Percentiles rank a stretch among this genome's conserved stretches.
Evolutionary conservation across 257 asterid genomes (phyloP).

Genomic region (Solanum ahanhuiri): DNA sequence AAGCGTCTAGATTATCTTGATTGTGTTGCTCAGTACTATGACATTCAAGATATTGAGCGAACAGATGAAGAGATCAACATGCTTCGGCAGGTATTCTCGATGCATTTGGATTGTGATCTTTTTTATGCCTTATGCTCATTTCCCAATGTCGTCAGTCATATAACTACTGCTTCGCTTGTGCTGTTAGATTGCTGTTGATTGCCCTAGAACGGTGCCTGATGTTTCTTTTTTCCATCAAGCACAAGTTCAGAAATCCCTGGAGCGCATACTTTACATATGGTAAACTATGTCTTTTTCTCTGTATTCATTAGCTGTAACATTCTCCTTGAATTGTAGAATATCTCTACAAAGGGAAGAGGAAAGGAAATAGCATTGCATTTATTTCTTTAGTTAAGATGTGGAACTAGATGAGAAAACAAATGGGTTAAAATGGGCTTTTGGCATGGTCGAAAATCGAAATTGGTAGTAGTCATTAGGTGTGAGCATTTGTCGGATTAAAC

Average conservation of each 20-base stretch:
- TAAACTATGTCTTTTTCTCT: slow-evolving; percentile 17
- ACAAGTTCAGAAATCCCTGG: slow-evolving; percentile 84
- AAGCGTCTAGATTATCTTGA: slow-evolving; percentile 93
- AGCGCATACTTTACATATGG: slow-evolving; percentile 91
- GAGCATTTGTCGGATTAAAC: background rate
- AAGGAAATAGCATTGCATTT: background rate
- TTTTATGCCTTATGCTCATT: background rate
- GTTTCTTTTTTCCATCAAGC: slow-evolving; percentile 84
- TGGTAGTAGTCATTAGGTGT: background rate
- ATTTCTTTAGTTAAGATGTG: background rate
- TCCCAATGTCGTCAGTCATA: background rate
- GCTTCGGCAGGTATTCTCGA: slow-evolving; percentile 78
- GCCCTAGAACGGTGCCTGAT: slow-evolving; percentile 98
- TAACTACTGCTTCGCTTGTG: slow-evolving; percentile 5
- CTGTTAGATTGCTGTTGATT: slow-evolving; percentile 80
- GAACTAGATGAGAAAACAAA: background rate
- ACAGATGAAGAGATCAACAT: slow-evolving; percentile 92
- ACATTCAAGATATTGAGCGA: slow-evolving; percentile 75
- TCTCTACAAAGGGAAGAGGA: background rate
- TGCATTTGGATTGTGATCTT: background rate
- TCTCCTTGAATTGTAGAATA: background rate
- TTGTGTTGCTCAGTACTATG: slow-evolving; percentile 83
- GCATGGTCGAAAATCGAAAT: background rate
- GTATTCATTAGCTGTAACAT: background rate
- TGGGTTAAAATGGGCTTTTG: background rate